Evolutionary conservation across 495 filamentous ascomycete genomes (phyloP), one percentile per base, ranked within the genome.

Genomic region (Talaromyces adpressus): DNA sequence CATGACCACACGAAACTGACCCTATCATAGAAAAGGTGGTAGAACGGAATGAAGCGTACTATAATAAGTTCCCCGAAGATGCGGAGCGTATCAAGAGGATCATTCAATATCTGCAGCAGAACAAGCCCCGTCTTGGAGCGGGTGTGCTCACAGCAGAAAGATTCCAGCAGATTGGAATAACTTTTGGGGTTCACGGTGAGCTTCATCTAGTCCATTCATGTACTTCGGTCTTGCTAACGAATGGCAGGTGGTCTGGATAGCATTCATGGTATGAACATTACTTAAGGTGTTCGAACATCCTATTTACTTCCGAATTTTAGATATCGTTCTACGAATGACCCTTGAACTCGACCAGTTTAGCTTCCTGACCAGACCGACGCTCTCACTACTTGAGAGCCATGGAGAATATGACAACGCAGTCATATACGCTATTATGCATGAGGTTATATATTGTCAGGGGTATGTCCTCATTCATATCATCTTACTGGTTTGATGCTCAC

Each of bases 361-460:
- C 52, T 84, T 82, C 62, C 77, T 97, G 57, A 93, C 90, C 0
- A 78, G 84, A n/a, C 85, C 83, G 0, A 88, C 90, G 1, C 78
- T 95, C 2, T 75, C 81, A 14, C 74, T 78, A 0, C 79, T 97
- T 56, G 91, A 96, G 68, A 65, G 76, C 6, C 77, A 80, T 32
- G 81, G 85, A 8, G 77, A 80, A 2, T 91, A 91, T 68, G 92
- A 97, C 66, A 82, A 82, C 14, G 82, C 85, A 62, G 81, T 92
- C 41, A 84, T 97, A 62, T 98, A 97, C 70, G 87, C 91, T 22
- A 75, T 97, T 30, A 75, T 95, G 1, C 93, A 98, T 64, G 94
- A 98, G 72, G 77, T 89, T 4, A 84, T 89, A 63, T 98, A 97
- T 76, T 92, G 88, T 70, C 83, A 84, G 69, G 77, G 77, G 82